phyloP scores from a whole-genome alignment of 1,139 yeast species.

The Tardiomyces blankii region DNA sequence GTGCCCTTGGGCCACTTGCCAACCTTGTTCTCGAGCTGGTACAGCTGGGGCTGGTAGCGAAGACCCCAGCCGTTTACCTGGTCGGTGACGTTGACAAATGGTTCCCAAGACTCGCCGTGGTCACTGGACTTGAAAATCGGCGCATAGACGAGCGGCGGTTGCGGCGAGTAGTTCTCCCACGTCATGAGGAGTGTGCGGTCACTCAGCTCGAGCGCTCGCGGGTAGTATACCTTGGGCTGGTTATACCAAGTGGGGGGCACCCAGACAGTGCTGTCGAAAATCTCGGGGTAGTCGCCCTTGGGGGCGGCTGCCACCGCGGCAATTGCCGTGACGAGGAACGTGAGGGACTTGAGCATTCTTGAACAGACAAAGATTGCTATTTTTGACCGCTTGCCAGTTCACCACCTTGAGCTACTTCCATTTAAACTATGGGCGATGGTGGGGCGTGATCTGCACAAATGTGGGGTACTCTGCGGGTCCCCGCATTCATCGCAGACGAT shows the following conservation, averaged over 20 bases:
- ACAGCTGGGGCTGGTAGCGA: neutral
- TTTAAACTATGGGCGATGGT: neutral
- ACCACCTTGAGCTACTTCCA: neutral
- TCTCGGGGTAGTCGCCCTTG: neutral
- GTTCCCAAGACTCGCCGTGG: neutral
- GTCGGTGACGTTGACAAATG: neutral
- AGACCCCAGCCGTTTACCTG: neutral
- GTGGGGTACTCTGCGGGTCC: too few species aligned
- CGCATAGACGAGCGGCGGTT: neutral
- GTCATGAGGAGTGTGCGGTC: neutral
- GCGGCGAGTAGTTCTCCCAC: neutral
- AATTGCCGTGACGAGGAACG: neutral
- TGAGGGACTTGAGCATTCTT: neutral
- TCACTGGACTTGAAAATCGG: neutral
- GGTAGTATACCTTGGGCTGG: neutral
- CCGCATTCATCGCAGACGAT: neutral
- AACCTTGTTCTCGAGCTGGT: neutral
- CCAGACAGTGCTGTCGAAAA: neutral
- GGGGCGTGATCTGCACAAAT: too few species aligned
- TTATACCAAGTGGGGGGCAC: neutral
- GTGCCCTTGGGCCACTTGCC: neutral
- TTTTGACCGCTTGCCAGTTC: too few species aligned
- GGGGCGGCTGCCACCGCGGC: neutral
- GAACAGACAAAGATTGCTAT: too few species aligned
- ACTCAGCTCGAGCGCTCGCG: neutral